Base-by-base conservation (phyloP, 345 rosid species). In the Dipteronia sinensis region DNA sequence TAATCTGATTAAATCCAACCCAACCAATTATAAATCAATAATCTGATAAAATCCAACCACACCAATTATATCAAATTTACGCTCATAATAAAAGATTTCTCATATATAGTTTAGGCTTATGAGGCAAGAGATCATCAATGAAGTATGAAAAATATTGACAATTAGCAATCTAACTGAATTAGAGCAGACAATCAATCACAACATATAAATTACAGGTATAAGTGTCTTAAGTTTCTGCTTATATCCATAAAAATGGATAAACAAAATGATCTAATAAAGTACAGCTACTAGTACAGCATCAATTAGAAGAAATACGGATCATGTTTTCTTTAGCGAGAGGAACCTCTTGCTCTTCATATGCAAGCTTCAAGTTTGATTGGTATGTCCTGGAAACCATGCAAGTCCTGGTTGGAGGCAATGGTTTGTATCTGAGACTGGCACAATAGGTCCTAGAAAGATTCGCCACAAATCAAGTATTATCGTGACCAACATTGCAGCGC, bases 401-500 rank as follows among this genome's bases (percentile, higher is more conserved):
- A 94, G 84, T 72, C 95, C 98, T 1, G 97, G 88, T 73, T 92
- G 87, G 75, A 78, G 77, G 82, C 98, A 91, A n/a, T 81, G 88
- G 71, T 81, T 81, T 20, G 91, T 73, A 22, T 84, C 88, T 1
- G 91, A 83, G 51, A 88, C 29, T 6, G 89, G 88, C 73, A 94
- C 89, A 44, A 96, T 90, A 59, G 99, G 98, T 84, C 99, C 99
- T 2, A 96, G 88, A 84, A 88, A 89, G 78, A 96, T 83, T 71
- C 98, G 94, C 99, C 99, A 94, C 73, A 94, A 78, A 81, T 96
- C 97, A 23, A 96, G 98, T 82, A 94, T 90, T 78, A 96, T 96
- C 0, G 98, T 96, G 71, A 96, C 98, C 76, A 96, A 80, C 98
- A 96, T 96, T 56, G 98, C 97, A 62, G 99, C 98, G 13, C 97